Conservation (phyloP, 1,284 basidiomycete genomes). For the Sanghuangporus sanghuang region DNA sequence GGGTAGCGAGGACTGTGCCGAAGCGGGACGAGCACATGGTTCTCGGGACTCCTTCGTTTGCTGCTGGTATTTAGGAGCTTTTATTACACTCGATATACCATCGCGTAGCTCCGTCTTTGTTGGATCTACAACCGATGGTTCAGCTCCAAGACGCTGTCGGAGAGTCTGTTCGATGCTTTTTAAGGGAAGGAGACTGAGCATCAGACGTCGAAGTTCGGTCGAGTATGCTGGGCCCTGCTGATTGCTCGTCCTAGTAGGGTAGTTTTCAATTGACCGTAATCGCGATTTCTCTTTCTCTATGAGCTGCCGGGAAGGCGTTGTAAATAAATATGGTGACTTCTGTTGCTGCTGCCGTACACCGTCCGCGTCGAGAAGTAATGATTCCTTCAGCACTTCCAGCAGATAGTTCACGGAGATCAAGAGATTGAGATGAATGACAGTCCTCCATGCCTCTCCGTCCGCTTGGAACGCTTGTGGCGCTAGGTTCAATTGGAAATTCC, state of each 20-base stretch:
- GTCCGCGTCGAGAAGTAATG: neutral
- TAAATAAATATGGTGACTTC: slow-evolving; percentile 4
- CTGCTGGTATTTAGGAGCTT: neutral
- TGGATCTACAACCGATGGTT: neutral
- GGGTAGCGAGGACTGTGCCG: slow-evolving; percentile 1
- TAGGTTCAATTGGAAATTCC: slow-evolving; percentile 59
- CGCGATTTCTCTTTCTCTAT: slow-evolving; percentile 15
- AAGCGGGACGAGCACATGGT: slow-evolving; percentile 1
- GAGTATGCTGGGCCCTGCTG: slow-evolving; percentile 21
- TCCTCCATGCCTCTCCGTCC: slow-evolving; percentile 53
- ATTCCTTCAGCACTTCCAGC: slow-evolving; percentile 37
- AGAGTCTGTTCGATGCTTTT: slow-evolving; percentile 51
- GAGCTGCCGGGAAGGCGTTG: slow-evolving; percentile 22
- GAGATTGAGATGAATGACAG: slow-evolving; percentile 60
- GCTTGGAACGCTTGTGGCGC: slow-evolving; percentile 52
- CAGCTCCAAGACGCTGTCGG: slow-evolving; percentile 24
- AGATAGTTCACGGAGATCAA: slow-evolving; percentile 55
- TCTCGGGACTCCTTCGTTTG: neutral
- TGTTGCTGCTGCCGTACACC: neutral
- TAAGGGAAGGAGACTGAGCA: slow-evolving; percentile 48
- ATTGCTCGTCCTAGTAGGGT: slow-evolving; percentile 5
- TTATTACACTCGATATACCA: neutral
- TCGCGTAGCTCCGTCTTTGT: neutral
- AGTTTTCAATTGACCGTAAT: neutral
- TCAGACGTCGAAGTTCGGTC: slow-evolving; percentile 39